These are phyloP conservation scores for Cadophora luteo-olivacea DNA, from an alignment of 2,329 filamentous ascomycete species.

Conservation along the genomic window DNA sequence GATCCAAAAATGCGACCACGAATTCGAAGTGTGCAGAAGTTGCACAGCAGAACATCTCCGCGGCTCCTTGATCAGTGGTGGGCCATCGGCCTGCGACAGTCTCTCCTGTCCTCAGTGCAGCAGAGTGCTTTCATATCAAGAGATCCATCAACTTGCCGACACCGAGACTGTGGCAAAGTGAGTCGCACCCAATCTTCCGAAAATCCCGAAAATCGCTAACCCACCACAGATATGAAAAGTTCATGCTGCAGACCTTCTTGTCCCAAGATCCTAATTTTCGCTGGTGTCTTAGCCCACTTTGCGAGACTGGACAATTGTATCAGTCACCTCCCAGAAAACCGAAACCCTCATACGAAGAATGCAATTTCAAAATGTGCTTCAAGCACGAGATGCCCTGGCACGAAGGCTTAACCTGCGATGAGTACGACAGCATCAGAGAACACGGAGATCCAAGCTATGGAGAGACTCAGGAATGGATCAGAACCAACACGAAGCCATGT, in stretches of 20 bases:
- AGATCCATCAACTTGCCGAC: slow-evolving; percentile 25
- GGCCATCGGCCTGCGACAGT: slow-evolving; percentile 25
- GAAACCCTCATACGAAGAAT: slow-evolving; percentile 23
- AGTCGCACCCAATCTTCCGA: neutral
- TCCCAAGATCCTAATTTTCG: slow-evolving; percentile 26
- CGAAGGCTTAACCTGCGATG: slow-evolving; percentile 21
- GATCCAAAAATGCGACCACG: slow-evolving; percentile 28
- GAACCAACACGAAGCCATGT: slow-evolving; percentile 27
- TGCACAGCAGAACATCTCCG: slow-evolving; percentile 27
- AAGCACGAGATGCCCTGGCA: slow-evolving; percentile 29
- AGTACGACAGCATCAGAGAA: slow-evolving; percentile 24
- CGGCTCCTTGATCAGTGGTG: slow-evolving; percentile 12
- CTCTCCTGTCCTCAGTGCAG: slow-evolving; percentile 25
- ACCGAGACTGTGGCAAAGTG: slow-evolving; percentile 19
- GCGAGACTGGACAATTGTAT: slow-evolving; percentile 24
- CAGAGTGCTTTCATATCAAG: slow-evolving; percentile 22
- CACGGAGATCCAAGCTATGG: slow-evolving; percentile 26
- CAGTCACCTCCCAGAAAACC: neutral
- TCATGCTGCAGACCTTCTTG: slow-evolving; percentile 23
- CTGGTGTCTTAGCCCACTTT: slow-evolving; percentile 26
- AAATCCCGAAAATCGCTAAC: neutral
- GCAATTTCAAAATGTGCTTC: slow-evolving; percentile 26
- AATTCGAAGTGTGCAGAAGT: slow-evolving; percentile 24
- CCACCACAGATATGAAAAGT: slow-evolving; percentile 23
- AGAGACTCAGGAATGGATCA: slow-evolving; percentile 26